Base-by-base conservation (phyloP, 306 rosid genomes). In the Carpinus viminea region DNA sequence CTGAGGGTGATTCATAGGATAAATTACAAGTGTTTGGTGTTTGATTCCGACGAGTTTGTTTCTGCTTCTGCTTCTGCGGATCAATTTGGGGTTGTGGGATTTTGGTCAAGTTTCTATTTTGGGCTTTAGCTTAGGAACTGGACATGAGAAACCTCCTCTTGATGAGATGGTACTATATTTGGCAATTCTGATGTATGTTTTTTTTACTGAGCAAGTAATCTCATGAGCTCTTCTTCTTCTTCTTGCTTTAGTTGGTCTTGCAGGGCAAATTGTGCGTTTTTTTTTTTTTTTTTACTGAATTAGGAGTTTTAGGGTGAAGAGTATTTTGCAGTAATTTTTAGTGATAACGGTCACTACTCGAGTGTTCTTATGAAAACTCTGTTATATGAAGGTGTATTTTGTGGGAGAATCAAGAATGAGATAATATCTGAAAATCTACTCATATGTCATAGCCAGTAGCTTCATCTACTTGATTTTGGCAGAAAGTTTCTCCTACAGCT, bases 1-100 rank as follows among this genome's bases (percentile, higher is more conserved):
- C 70, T 13, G 88, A 85, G 50, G 80, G 24, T 59, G 83, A 80
- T 78, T 72, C 75, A 64, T 46, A 65, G 74, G 62, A 18, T 54
- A 43, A 43, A 57, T 74, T 47, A 10, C 38, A 65, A 26, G 79
- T 48, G 17, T 66, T 51, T 45, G 76, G 75, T 76, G 31, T 66
- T 46, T 53, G 74, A 41, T 66, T 72, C 76, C 62, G 83, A 54
- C 48, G 51, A 3, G 31, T 72, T 78, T 38, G 76, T 75, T 54
- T 73, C 11, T 73, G 66, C 46, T 36, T 48, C 11, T 73, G 66
- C 46, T 36, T 26, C 16, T n/a, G 31, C 15, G 64, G 64, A 21
- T 57, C 13, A 60, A 53, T 20, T 80, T 76, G 18, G 71, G 41
- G 21, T 12, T 65, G 47, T 68, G 73, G 87, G 83, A 31, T 31